Evolutionary conservation across 768 basidiomycete species (phyloP), one percentile per base, ranked within the genome.

Genomic region (Lactifluus echinatus): DNA sequence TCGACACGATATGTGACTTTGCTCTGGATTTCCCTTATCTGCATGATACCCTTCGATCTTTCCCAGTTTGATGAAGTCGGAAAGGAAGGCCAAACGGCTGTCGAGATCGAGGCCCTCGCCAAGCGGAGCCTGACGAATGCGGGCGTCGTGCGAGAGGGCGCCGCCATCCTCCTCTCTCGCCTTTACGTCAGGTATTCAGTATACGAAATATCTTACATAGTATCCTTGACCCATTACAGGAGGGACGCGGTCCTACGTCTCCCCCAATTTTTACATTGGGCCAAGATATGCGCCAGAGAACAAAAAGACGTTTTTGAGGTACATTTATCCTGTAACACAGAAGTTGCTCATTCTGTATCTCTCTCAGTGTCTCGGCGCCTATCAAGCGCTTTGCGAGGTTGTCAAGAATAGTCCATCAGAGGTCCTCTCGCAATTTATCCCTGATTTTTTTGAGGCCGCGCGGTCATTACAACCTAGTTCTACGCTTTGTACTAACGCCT

Each of bases 11-110:
- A 94, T 66, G 77, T 88, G 29, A 74, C 90, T 24, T 75, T 99
- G 8, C 75, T 96, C 11, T 98, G 95, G 95, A 77, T 98, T n/a
- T 88, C 90, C 21, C 79, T 99, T 23, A 86, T 96, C 47, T 87
- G 89, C 73, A 91, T 89, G 74, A 85, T 97, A 17, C 96, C 96
- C 0, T 99, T 99, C 69, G 85, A 90, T 66, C 74, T 99, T 37
- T 78, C 82, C 29, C 88, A 91, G 64, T 91, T 96, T 53, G 91
- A 93, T 65, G 84, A 87, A 55, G 66, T 63, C 10, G 75, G 75
- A 2, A 67, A 73, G n/a, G 63, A 66, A 23, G 79, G 82, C 11
- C 68, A 75, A 45, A 89, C 87, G 1, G 81, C 83, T 0, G 62
- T 65, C 17, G 67, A 68, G 4, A 71, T 94, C 2, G 85, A 93